These are phyloP conservation scores for Suhomyces canberraensis DNA, from an alignment of 805 yeast species.

Conservation along the genomic window DNA sequence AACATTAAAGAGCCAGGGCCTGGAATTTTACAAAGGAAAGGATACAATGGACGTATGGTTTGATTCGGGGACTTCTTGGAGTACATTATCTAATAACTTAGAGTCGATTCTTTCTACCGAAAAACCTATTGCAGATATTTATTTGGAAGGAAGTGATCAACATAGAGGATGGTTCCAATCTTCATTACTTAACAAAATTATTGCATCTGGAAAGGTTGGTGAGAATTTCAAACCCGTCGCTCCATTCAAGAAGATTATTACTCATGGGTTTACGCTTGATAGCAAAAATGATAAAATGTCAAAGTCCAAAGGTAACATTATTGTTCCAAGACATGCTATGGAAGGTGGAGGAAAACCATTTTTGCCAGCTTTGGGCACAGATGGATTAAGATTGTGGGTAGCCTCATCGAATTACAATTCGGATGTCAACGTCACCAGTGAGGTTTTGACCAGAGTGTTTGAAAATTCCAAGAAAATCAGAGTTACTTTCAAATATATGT, in stretches of 20 bases:
- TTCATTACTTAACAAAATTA: conserved; percentile 73
- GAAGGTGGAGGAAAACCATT: conserved; percentile 49
- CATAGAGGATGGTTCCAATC: conserved; percentile 99
- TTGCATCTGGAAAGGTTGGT: conserved; percentile 45
- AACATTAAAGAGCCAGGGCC: conserved; percentile 37
- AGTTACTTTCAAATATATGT: conserved; percentile 71
- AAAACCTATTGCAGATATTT: conserved; percentile 63
- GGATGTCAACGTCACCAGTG: conserved; percentile 74
- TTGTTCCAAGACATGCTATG: conserved; percentile 66
- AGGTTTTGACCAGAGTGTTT: conserved; percentile 68
- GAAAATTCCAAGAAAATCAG: conserved; percentile 80
- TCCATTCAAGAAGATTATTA: conserved; percentile 74
- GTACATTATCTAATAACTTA: conserved; percentile 45
- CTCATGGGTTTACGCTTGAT: conserved; percentile 93
- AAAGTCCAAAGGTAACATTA: conserved; percentile 82
- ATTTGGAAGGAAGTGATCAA: conserved; percentile 96
- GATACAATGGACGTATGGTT: conserved; percentile 99
- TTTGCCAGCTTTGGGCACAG: conserved; percentile 73
- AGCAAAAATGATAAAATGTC: conserved; percentile 89
- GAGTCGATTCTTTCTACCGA: conserved; percentile 26
- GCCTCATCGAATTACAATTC: conserved; percentile 84
- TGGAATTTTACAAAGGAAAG: conserved; percentile 56
- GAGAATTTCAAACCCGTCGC: conserved; percentile 27
- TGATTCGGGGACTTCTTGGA: conserved; percentile 95
- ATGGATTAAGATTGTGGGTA: conserved; percentile 86